Base-by-base conservation (phyloP, 208 protist genomes). In the Trypanosoma cruzi region DNA sequence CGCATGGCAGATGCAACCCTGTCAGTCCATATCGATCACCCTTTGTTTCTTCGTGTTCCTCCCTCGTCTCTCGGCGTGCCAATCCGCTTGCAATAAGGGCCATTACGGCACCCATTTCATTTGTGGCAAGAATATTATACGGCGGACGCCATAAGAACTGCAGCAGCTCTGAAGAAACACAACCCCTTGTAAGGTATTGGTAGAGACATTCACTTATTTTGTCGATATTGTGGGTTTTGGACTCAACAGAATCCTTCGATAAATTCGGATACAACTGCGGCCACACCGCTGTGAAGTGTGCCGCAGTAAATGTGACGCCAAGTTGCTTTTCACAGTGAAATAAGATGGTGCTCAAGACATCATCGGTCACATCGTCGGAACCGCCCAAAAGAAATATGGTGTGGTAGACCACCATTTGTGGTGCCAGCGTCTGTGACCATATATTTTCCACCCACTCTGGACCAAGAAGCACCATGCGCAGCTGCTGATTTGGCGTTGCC, bases 351-450 rank as follows among this genome's bases (percentile, higher is more conserved):
- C 29, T 31, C 10, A 70, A 28, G 31, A 20, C 34, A 28, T 62
- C 55, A 3, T 2, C 31, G 26, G 48, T 2, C 5, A 6, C 46
- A 18, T 14, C 31, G 13, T 22, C 32, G 10, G 49, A 44, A 49
- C 28, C 22, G 1, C 36, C 16, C n/a, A 48, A 34, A 29, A 58
- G 22, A 42, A 37, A 50, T 22, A 22, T 24, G 40, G 46, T 42
- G 29, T 71, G 66, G 31, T 71, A 32, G 4, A 62, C 28, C 2
- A 71, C 46, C 40, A 71, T 56, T 36, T 31, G 42, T 29, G 66
- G 66, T 46, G 56, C 55, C 13, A 71, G 29, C 31, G 66, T 71
- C 11, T 71, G 55, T 29, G 66, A 36, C 66, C 66, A 71, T 14
- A 71, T 20, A 34, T 37, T 44, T 28, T 71, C 66, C 5, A 71